Evolutionary conservation across 2,329 filamentous ascomycete genomes (phyloP), one percentile per base, ranked within the genome.

Genomic region (Xylariaceae sp.): DNA sequence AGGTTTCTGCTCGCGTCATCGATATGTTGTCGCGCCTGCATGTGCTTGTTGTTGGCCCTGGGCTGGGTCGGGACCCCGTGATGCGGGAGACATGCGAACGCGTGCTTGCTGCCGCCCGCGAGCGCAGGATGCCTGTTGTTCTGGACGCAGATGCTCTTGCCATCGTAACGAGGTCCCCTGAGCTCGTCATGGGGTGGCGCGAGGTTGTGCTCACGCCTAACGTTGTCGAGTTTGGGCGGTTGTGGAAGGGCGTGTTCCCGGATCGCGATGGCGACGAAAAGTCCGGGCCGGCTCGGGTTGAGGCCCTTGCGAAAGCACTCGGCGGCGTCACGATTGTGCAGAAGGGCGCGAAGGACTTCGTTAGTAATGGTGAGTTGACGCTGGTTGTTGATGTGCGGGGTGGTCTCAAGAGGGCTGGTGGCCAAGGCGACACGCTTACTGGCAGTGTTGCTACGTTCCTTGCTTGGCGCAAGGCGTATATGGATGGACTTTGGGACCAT

Each of bases 351-450:
- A 83, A 83, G 57, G 94, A 99, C 71, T 84, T 87, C 60, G 89
- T 99, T 56, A 90, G 86, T 2, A 88, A 96, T 64, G 89, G 92
- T 12, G 76, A 80, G 54, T 78, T 78, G 50, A 95, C 88, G n/a
- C 72, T 92, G 22, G 75, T 87, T 0, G 88, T 86, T 22, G 91
- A 96, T 62, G 73, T 92, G 2, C 74, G 83, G 65, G 94, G 94
- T 8, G 92, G 92, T 1, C 72, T 84, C 70, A 99, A 99, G 81
- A 80, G 94, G 60, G 92, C 89, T 54, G 94, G 92, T 45, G 94
- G 94, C 0, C 94, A 99, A 73, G 94, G 94, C 1, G 94, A 99
- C 72, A 97, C 94, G 3, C 75, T 99, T 61, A 97, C 94, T 0
- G 94, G 94, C 1, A 85, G 85, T 32, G 75, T 99, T 60, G 94